Evolutionary conservation across 208 protist genomes (phyloP), one percentile per base, ranked within the genome.

Genomic region (Crithidia expoeki): DNA sequence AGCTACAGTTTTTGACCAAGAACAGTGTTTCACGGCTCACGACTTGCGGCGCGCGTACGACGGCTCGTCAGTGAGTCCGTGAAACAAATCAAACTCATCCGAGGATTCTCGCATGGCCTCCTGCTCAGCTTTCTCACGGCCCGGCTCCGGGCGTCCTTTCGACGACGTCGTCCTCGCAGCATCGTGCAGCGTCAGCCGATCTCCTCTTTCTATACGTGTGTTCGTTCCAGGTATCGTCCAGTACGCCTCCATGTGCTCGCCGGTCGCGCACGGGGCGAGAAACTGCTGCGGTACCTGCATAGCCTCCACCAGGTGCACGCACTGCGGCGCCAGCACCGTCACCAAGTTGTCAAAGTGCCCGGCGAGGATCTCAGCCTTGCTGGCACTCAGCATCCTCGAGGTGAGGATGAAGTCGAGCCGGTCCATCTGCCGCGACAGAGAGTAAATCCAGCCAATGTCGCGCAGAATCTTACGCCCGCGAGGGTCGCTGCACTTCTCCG

Each of bases 201-300:
- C 87, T 12, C 89, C 85, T 16, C 92, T 86, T 66, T 94, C 76
- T 42, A 94, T 89, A 46, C 87, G 74, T 30, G 85, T 91, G 74
- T 92, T 89, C 10, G 87, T 92, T 4, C 92, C 92, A 11, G 89
- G 92, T 49, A 96, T 96, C 6, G 89, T 93, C 92, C 92, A 96
- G 74, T 94, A 96, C n/a, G 85, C 65, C 72, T 96, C 92, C 60
- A 93, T 80, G 67, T 77, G 71, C 6, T 73, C 71, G n/a, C 46
- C 71, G 16, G 79, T 67, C 19, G 58, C 68, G 50, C 84, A 93
- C 40, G 88, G 85, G 11, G 92, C 84, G 11, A 86, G 77, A 34
- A 84, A 83, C 38, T 52, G 33, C 46, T 44, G 49, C 5, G 92
- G 87, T 59, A 94, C 81, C 81, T 85, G 81, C 81, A 96, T 83